Evolutionary conservation across 495 filamentous ascomycete genomes (phyloP).

Genomic region (Penicillium subrubescens): DNA sequence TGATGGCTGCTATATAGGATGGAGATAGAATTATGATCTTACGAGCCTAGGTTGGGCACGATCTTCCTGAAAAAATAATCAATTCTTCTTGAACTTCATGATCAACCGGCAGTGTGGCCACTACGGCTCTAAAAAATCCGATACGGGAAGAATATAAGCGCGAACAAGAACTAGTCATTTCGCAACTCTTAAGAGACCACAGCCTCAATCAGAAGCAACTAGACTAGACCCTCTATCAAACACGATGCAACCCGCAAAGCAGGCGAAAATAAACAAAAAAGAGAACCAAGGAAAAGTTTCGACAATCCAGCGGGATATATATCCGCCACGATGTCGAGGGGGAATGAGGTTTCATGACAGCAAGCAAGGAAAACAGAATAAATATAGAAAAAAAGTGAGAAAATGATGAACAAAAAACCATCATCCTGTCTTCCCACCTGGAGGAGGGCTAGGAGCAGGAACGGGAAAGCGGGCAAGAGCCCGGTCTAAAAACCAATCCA

Average conservation of each 20-base stretch:
- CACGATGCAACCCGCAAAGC: slow-evolving; percentile 17
- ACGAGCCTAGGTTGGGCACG: neutral
- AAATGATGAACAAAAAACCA: slow-evolving; percentile 7
- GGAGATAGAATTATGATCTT: neutral
- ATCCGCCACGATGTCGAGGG: slow-evolving; percentile 8
- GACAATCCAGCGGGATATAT: slow-evolving; percentile 2
- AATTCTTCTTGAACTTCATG: neutral
- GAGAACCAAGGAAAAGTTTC: slow-evolving; percentile 12
- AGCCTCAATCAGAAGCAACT: slow-evolving; percentile 7
- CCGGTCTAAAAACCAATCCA: slow-evolving; percentile 7
- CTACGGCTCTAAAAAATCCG: neutral
- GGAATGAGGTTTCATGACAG: slow-evolving; percentile 14
- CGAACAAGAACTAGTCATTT: slow-evolving; percentile 14
- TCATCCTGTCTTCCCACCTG: neutral
- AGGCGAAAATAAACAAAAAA: slow-evolving; percentile 14
- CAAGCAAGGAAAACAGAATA: neutral
- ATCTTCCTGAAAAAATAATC: neutral
- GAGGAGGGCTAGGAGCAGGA: slow-evolving; percentile 1
- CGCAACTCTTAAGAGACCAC: slow-evolving; percentile 7
- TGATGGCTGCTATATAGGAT: neutral
- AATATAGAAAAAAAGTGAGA: neutral
- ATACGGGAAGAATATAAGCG: neutral
- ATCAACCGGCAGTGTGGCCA: neutral
- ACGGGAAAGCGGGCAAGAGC: neutral
- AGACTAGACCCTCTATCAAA: slow-evolving; percentile 23